phyloP scores from a whole-genome alignment of 2,329 filamentous ascomycete species.

The Pestalotiopsis sp. region DNA sequence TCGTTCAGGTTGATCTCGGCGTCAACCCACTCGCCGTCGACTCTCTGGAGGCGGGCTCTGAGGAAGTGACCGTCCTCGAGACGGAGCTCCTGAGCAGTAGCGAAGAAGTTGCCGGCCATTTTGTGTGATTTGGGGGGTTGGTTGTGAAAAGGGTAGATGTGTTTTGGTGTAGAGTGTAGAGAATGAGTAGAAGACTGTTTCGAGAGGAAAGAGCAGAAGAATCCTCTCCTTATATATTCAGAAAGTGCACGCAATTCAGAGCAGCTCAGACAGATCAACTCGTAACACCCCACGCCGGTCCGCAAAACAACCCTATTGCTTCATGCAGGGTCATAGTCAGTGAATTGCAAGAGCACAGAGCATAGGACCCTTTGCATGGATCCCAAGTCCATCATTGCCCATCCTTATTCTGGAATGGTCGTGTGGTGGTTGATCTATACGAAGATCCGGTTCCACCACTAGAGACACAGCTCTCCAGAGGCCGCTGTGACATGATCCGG shows the following conservation, averaged over 20 bases:
- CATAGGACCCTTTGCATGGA: background rate
- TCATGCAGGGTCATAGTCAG: background rate
- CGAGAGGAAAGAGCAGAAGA: background rate
- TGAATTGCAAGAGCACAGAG: background rate
- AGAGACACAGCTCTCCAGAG: background rate
- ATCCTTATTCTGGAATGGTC: background rate
- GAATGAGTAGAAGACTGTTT: background rate
- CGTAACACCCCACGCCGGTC: background rate
- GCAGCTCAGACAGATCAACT: background rate
- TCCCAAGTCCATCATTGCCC: background rate
- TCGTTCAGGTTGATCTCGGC: constrained; percentile 51
- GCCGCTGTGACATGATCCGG: background rate
- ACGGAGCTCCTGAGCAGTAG: constrained; percentile 45
- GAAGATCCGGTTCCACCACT: background rate
- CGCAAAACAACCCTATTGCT: background rate
- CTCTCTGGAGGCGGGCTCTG: constrained; percentile 40
- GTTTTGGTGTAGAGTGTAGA: background rate
- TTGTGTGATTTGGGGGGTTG: constrained; percentile 2
- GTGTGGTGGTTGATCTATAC: background rate
- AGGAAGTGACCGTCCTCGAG: constrained; percentile 55
- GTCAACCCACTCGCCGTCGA: constrained; percentile 45
- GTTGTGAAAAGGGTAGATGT: background rate
- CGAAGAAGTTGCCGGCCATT: constrained; percentile 44
- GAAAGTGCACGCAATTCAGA: background rate
- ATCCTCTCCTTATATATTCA: background rate